Base-by-base conservation (phyloP, 1,284 basidiomycete species). In the Trichosporon coremiiforme region DNA sequence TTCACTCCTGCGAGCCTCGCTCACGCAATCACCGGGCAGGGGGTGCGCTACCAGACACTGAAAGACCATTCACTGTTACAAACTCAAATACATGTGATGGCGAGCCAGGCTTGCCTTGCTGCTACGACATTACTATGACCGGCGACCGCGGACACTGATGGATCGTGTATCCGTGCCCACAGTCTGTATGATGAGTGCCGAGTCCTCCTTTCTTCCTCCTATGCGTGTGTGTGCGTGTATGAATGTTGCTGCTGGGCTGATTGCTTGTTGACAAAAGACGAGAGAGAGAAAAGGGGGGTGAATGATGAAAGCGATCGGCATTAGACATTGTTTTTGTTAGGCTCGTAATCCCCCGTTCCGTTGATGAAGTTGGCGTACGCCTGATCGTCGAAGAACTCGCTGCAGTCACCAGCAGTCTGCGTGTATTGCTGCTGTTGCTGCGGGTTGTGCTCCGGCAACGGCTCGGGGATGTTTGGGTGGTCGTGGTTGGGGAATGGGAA, bases 341-440 rank as follows among this genome's bases (percentile, higher is more conserved):
- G 25, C 13, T 60, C 55, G 55, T 60, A 60, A 31, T 60, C 55
- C 12, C 55, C 55, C 29, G 55, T 60, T 31, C 55, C 55, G 55
- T 60, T 60, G 25, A 60, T 60, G 17, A 60, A 60, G 55, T 60
- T 60, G 55, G 55, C 55, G 29, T 60, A 60, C 4, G 55, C 55
- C 15, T 60, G 55, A 13, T 60, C 55, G 13, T 60, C 55, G 25
- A 60, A 60, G 55, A 60, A 60, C 55, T 60, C 55, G 29, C 55
- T 60, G 55, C 55, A 60, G 55, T 60, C 55, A 12, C 25, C 25
- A 60, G 55, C 55, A 60, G 55, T 31, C 55, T 15, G 25, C 55
- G 55, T 60, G 55, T 31, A 60, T 60, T 60, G 55, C 55, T 60
- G 55, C 55, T 60, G 55, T 13, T 13, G 10, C 4, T 25, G 53